Evolutionary conservation across 345 rosid species (phyloP).

Genomic region (Theobroma cacao): DNA sequence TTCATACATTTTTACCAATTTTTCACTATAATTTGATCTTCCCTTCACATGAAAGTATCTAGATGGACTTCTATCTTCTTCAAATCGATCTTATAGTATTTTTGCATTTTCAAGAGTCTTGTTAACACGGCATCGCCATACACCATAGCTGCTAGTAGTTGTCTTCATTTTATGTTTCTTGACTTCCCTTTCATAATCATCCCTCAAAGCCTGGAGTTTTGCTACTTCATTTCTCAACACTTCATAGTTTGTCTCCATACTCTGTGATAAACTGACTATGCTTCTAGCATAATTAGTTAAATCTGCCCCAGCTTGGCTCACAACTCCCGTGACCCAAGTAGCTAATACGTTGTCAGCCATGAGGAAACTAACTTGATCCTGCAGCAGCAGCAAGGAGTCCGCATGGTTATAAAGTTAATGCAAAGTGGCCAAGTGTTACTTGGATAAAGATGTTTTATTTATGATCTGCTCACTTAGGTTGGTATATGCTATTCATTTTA

Average conservation of each 20-base stretch:
- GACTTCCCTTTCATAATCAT: neutral
- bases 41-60: neutral
- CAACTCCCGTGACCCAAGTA: neutral
- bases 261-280: neutral
- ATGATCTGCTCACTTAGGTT: neutral
- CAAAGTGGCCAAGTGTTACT: neutral
- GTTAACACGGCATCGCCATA: neutral
- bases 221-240: neutral
- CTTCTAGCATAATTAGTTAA: neutral
- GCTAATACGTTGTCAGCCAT: neutral
- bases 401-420: neutral
- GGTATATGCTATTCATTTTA: neutral
- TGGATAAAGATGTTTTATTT: neutral
- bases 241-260: neutral
- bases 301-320: neutral
- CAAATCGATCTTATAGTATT: neutral
- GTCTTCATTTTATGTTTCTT: neutral
- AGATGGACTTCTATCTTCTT: neutral
- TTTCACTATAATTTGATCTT: slow-evolving; percentile 12
- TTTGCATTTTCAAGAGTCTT: neutral
- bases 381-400: neutral
- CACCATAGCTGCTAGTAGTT: neutral
- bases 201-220: slow-evolving; percentile 1
- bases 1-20: slow-evolving; percentile 5
- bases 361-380: neutral